Evolutionary conservation across 2,329 filamentous ascomycete genomes (phyloP), one percentile per base, ranked within the genome.

Genomic region (Achaetomium macrosporum): DNA sequence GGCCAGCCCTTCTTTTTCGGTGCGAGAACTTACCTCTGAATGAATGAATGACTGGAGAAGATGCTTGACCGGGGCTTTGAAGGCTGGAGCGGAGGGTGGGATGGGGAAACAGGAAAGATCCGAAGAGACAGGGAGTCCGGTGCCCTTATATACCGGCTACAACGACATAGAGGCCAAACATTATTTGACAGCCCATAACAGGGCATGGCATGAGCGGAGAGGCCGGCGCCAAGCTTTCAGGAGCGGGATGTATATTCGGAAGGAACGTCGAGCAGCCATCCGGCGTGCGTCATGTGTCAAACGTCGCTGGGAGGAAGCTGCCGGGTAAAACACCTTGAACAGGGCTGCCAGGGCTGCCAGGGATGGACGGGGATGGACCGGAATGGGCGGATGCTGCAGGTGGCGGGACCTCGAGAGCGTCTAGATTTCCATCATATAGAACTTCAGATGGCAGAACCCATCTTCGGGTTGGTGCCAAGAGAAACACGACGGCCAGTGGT

Each of bases 21-120:
- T 47, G 25, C 36, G 39, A 29, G 20, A 37, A 39, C 69, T 66
- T 64, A 74, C 73, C 73, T 76, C 73, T 72, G 68, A 74, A 71
- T 67, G 68, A 74, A 71, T 67, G 71, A 73, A 71, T 70, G 70
- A 69, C 64, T 65, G 68, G 68, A 68, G 55, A 64, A 66, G 63
- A 63, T 65, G 58, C 59, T 62, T 60, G 64, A 62, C 47, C 45
- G 53, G 42, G 42, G 42, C 45, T 63, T 67, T 51, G 57, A 58
- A 63, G 59, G 57, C 59, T 57, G 47, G 60, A 61, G 51, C 59
- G 63, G 62, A 63, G 63, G 58, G 62, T 69, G 66, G 35, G 65
- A 67, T 70, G 68, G 65, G 63, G 63, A 64, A 62, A 59, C 55
- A 57, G 25, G 7, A 25, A 64, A 64, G 63, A 56, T 33, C 53